These are phyloP conservation scores for Nelumbo lutea DNA, from an alignment of 164 flowering plant genomes.

Conservation along the genomic window DNA sequence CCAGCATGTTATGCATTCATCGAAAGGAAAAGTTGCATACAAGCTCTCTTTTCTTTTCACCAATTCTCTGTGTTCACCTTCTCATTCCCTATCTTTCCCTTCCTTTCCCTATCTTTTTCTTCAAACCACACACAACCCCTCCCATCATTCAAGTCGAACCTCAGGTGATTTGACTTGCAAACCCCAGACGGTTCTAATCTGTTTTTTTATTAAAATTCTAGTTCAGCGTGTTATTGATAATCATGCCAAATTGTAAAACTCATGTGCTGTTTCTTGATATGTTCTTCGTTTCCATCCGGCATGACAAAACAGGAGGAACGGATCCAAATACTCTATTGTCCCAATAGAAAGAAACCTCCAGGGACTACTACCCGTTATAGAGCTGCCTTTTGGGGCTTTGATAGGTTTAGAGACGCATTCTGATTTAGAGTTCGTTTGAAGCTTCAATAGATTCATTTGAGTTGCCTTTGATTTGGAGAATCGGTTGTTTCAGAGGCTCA, in stretches of 20 bases:
- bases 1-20: not conserved
- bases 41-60: constrained; percentile 54
- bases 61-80: constrained; percentile 32
- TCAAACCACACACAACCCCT: not conserved
- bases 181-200: not conserved
- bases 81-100: constrained; percentile 5
- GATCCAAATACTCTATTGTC: too few species aligned
- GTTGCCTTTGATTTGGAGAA: too few species aligned
- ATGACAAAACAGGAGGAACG: too few species aligned
- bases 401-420: too few species aligned
- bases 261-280: not conserved
- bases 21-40: constrained; percentile 54
- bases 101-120: not conserved
- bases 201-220: not conserved
- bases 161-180: constrained; percentile 14
- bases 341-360: too few species aligned
- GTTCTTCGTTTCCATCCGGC: not conserved
- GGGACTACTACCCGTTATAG: too few species aligned
- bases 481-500: too few species aligned
- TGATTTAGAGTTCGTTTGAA: too few species aligned
- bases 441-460: too few species aligned
- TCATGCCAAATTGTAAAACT: not conserved
- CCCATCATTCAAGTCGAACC: constrained; percentile 12
- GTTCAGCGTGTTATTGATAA: too few species aligned
- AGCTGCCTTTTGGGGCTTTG: too few species aligned